Evolutionary conservation across 164 flowering plant species (phyloP).

Genomic region (Kingdonia uniflora): DNA sequence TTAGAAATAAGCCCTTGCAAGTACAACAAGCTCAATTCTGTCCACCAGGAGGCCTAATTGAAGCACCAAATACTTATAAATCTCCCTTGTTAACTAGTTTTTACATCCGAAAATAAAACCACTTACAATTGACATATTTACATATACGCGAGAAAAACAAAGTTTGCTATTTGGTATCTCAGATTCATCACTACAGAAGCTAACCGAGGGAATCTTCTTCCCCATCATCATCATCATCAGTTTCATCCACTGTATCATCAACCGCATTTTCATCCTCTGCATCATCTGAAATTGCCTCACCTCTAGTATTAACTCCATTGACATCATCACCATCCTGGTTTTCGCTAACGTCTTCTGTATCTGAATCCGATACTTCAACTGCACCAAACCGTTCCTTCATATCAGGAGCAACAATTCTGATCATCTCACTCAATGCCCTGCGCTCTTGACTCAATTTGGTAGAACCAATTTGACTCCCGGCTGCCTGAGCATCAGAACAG

Average conservation of each 20-base stretch:
- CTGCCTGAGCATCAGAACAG: constrained; percentile 34
- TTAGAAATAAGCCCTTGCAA: too few species aligned
- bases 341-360: constrained; percentile 35
- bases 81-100: too few species aligned
- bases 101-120: too few species aligned
- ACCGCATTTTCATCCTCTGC: constrained; percentile 40
- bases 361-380: constrained; percentile 36
- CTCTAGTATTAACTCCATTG: constrained; percentile 12
- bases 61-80: too few species aligned
- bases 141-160: too few species aligned
- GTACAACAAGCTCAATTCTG: too few species aligned
- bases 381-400: constrained; percentile 36
- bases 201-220: constrained; percentile 47
- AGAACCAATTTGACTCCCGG: constrained; percentile 52
- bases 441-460: constrained; percentile 33
- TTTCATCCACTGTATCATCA: constrained; percentile 9
- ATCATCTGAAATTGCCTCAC: constrained; percentile 33
- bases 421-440: constrained; percentile 56
- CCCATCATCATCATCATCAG: constrained; percentile 40
- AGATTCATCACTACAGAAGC: not conserved
- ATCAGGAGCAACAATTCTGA: constrained; percentile 78
- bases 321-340: constrained; percentile 27
- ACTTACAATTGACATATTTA: too few species aligned
- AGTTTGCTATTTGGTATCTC: not conserved
- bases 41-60: too few species aligned